Percentiles rank a stretch among this genome's conserved stretches.
phyloP scores from a whole-genome alignment of 2,329 filamentous ascomycete species.

The Curvularia eragrostidis region DNA sequence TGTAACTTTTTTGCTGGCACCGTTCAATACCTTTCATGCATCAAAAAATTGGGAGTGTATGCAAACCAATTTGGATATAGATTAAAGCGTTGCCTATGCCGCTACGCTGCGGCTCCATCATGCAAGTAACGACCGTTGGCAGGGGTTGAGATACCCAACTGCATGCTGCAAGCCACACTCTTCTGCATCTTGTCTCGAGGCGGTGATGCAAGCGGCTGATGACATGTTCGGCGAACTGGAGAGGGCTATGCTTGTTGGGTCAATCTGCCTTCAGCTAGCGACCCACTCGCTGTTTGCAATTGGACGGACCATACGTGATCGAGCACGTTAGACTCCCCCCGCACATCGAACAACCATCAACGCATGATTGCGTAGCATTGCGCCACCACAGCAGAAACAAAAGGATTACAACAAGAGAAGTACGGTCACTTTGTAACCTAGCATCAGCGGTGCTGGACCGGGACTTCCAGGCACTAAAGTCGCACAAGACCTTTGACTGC shows the following conservation, averaged over 20 bases:
- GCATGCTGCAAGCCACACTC: not conserved
- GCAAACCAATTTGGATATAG: not conserved
- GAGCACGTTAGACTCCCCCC: not conserved
- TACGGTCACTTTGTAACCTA: not conserved
- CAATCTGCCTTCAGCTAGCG: not conserved
- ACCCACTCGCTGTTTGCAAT: not conserved
- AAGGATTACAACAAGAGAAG: not conserved
- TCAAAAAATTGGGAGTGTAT: not conserved
- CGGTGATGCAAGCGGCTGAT: not conserved
- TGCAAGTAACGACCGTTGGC: not conserved
- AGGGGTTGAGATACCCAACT: not conserved
- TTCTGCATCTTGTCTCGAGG: not conserved
- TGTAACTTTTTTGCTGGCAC: not conserved
- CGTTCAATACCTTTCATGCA: not conserved
- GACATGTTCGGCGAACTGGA: not conserved
- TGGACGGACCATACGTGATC: not conserved
- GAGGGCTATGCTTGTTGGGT: not conserved
- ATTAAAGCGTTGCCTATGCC: not conserved
- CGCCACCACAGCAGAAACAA: not conserved
- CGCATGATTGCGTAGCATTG: not conserved
- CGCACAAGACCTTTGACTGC: not conserved
- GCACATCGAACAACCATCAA: not conserved
- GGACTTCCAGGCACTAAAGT: not conserved
- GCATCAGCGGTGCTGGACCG: not conserved
- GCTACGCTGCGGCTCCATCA: not conserved